Evolutionary conservation across 148 eudicot genomes (phyloP), one percentile per base, ranked within the genome.

Genomic region (Vaccinium darrowii): DNA sequence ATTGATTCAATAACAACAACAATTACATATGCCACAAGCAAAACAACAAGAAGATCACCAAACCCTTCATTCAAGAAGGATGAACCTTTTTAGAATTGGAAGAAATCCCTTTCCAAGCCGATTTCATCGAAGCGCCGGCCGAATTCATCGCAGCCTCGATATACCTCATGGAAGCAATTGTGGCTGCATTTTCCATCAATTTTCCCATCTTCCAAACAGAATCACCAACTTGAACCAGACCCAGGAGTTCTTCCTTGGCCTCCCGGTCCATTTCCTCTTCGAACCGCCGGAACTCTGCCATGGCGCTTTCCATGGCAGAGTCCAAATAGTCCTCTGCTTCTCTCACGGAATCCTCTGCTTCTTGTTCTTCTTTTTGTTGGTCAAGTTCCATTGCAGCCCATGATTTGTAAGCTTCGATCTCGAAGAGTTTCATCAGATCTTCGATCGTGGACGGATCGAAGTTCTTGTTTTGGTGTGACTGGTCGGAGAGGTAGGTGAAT

Each of bases 341-440:
- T 0, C 19, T 58, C 87, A 94, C 65, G 57, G 89, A 69, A 15
- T 83, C 21, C 19, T 90, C 88, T 2, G 94, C 90, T 19, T 87
- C 85, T 23, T 88, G 57, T 0, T 57, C 87, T 78, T 93, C 94
- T 12, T 79, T 27, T 1, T 90, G 53, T 81, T 85, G 85, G 18
- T 90, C 87, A 5, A 94, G 87, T 54, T 94, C 98, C 79, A 89
- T 80, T 0, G 92, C 88, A 8, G 95, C 98, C 98, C 98, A 96
- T 19, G 94, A 89, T 47, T 88, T 90, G 91, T 93, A 96, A 0
- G 98, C 86, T 47, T 96, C 98, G 27, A 94, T 15, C 81, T 96
- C 98, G 82, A 96, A 93, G 30, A 96, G 92, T 21, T 90, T 91
- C 91, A 94, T 89, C 16, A 93, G 89, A 51, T 92, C 93, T 82